Evolutionary conservation across 1,139 yeast species (phyloP).

Genomic region (Yamadazyma mexicana): DNA sequence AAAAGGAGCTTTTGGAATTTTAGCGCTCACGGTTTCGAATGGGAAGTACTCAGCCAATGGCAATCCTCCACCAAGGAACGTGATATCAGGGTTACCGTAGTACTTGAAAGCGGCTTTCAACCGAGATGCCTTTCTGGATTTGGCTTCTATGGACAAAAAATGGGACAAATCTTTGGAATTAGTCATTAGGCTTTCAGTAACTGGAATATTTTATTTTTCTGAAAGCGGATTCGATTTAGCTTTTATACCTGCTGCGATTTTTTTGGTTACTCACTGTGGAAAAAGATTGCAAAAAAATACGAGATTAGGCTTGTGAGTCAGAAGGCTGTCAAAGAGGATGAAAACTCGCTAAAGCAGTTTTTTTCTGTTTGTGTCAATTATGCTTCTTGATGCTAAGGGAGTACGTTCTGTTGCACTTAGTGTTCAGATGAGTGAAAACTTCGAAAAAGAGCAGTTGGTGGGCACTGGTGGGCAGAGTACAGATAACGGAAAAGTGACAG

Average conservation of each 20-base stretch:
- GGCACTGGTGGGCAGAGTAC: no score
- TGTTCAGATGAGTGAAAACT: no score
- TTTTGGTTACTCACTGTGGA: not conserved
- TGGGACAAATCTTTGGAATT: slow-evolving; percentile 57
- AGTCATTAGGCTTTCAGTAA: no score
- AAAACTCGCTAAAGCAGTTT: no score
- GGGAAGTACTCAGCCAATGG: slow-evolving; percentile 93
- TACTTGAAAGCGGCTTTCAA: slow-evolving; percentile 83
- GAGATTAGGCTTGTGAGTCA: no score
- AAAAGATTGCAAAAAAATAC: not conserved
- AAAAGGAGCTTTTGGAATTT: slow-evolving; percentile 71
- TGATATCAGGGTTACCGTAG: slow-evolving; percentile 69
- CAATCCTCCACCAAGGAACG: slow-evolving; percentile 93
- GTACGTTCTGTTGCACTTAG: no score
- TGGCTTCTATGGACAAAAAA: slow-evolving; percentile 76
- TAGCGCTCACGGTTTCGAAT: slow-evolving; percentile 69
- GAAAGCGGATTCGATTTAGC: not conserved
- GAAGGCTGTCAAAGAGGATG: no score
- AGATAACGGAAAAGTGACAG: no score
- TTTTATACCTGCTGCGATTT: not conserved
- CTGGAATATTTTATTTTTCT: not conserved
- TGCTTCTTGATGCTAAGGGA: no score
- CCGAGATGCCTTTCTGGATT: slow-evolving; percentile 73
- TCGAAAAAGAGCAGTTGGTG: no score
- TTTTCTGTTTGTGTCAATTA: no score